Base-by-base conservation (phyloP, 129 eudicot genomes). In the Tagetes patula region DNA sequence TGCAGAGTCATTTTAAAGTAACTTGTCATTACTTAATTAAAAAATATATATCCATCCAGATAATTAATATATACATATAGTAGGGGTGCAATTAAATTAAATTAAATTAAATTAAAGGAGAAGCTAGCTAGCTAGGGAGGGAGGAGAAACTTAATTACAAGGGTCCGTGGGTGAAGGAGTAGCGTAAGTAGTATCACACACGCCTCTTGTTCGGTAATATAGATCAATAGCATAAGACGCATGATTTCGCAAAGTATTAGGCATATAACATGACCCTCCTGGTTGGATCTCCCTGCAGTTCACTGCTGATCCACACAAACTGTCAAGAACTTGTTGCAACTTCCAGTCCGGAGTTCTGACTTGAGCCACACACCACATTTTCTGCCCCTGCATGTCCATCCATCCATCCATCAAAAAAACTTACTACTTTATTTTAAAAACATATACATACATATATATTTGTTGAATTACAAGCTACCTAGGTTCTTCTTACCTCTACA, bases 221-320 rank as follows among this genome's bases (percentile, higher is more conserved):
- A 65, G 60, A 71, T 78, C 73, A 10, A 71, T 73, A 52, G 55
- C 82, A 20, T 64, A 72, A 3, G 78, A 78, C 14, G 62, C 82
- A 42, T 78, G 82, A 36, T 71, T 78, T 31, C 14, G 48, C 27
- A 71, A 0, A 3, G 47, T 78, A 13, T 71, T 32, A 5, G 82
- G 73, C 6, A 59, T 48, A 71, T 30, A 78, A 78, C 78, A 78
- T 4, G 73, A 71, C 30, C 77, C 68, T 34, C 77, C 73, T 2
- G 32, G 43, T 49, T 48, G 54, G 62, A 75, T 75, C 54, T 30
- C 65, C 6, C 5, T 31, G 45, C 72, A 75, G 32, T 52, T 20
- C 5, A 49, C 8, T 8, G 48, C 48, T 38, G 12, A 20, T 12
- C 6, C 8, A 50, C 79, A 75, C 5, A 20, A 41, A 6, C 20